Conservation (phyloP, 768 basidiomycete species). For the Pholiota conissans region DNA sequence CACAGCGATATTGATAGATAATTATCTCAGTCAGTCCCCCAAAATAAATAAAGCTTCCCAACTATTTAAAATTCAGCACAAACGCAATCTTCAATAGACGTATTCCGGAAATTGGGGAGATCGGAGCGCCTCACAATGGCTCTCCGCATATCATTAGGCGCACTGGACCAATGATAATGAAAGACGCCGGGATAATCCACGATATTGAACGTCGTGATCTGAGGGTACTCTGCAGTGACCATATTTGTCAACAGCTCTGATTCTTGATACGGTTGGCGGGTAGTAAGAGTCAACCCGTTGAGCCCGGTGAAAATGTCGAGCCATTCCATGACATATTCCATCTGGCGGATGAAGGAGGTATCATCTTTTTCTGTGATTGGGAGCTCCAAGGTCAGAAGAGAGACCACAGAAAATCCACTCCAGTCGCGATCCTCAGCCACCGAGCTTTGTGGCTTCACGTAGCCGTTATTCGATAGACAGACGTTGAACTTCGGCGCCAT, state of each 20-base stretch:
- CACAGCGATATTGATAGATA: no score
- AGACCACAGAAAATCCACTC: conserved; percentile 3
- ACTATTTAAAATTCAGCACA: conserved; percentile 6
- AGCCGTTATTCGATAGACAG: conserved; percentile 5
- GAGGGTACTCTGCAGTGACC: conserved; percentile 4
- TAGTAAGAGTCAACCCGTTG: conserved; percentile 2
- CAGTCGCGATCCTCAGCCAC: not conserved
- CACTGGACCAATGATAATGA: conserved; percentile 15
- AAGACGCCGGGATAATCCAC: conserved; percentile 7
- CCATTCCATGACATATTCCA: conserved; percentile 8
- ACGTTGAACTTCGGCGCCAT: conserved; percentile 3
- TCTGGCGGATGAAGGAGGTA: not conserved
- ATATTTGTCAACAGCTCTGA: conserved; percentile 1
- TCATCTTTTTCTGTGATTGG: not conserved
- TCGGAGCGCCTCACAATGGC: not conserved
- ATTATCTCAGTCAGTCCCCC: no score
- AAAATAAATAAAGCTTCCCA: no score
- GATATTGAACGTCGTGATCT: conserved; percentile 4
- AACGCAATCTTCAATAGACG: conserved; percentile 3
- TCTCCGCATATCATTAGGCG: conserved; percentile 6
- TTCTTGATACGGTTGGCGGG: conserved; percentile 2
- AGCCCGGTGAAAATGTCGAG: conserved; percentile 7
- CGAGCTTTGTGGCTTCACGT: not conserved
- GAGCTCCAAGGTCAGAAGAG: conserved; percentile 1
- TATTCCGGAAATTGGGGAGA: not conserved